These are phyloP conservation scores for Pythium biforme DNA, from an alignment of 352 stramenopile genomes.

Conservation along the genomic window DNA sequence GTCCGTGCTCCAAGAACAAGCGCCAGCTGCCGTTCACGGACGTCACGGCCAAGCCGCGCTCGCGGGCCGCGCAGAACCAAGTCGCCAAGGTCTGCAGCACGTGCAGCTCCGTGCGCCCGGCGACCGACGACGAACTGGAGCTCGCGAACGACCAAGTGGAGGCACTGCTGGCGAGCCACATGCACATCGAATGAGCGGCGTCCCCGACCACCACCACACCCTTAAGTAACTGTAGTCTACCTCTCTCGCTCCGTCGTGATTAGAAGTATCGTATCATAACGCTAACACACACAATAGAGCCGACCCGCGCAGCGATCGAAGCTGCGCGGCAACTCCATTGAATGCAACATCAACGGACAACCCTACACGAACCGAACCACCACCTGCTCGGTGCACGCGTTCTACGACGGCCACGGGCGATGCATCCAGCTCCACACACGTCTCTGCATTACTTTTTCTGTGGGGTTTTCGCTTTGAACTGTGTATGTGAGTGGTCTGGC, in stretches of 20 bases:
- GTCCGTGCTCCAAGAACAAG: conserved; percentile 78
- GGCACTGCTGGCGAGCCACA: conserved; percentile 23
- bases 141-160: conserved; percentile 34
- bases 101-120: conserved; percentile 62
- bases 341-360: conserved; percentile 6
- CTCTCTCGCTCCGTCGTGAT: neutral
- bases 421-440: neutral
- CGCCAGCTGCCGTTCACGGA: conserved; percentile 57
- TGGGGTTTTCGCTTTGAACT: neutral
- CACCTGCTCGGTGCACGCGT: neutral
- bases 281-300: conserved; percentile 6
- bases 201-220: neutral
- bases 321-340: conserved; percentile 7
- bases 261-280: conserved; percentile 9
- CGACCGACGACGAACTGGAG: conserved; percentile 42
- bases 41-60: conserved; percentile 34
- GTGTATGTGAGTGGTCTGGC: neutral
- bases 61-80: conserved; percentile 42
- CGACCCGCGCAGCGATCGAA: conserved; percentile 16
- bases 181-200: conserved; percentile 18
- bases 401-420: neutral
- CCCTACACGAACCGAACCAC: neutral
- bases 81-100: conserved; percentile 71
- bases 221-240: conserved; percentile 16
- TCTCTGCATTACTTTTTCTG: neutral